Base-by-base conservation (phyloP, 495 filamentous ascomycete species). In the Articulospora tetracladia region DNA sequence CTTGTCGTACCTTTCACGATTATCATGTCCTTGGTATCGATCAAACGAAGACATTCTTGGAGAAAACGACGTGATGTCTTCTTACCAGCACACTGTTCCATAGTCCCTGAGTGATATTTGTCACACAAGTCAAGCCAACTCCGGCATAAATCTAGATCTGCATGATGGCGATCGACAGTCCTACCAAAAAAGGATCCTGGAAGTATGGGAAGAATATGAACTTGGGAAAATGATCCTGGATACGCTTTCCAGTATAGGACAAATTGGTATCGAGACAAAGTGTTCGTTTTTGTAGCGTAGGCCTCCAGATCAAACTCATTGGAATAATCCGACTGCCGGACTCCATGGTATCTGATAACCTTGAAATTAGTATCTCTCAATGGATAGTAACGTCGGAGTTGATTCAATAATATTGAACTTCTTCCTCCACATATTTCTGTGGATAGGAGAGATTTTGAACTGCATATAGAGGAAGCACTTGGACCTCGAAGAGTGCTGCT, bases 41-140 rank as follows among this genome's bases (percentile, higher is more conserved):
- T 55, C 53, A 55, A 44, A 23, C 53, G 28, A 3, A 55, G 34
- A 53, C 19, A 28, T 12, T 55, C 28, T 22, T 55, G 34, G 8
- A 39, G 28, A 20, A 55, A 39, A 20, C 34, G 53, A 7, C n/a
- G 11, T 15, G 53, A 55, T 55, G 34, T 20, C 17, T 44, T 39
- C n/a, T 44, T 10, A 39, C 34, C 20, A 20, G 17, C 25, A 39
- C 28, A 55, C 24, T 44, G 28, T 17, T 55, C 27, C 27, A 17
- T 11, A 53, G 1, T 12, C 50, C 50, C 50, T 4, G 53, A 39
- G 32, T 55, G 53, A 39, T 39, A 41, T 24, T 55, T 23, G 7
- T 55, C 34, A 44, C 28, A 55, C 17, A 55, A 1, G 12, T 55
- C 8, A 44, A 55, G 53, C 53, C 53, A 55, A 23, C 8, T 39